A percentile compares a stretch with the other conserved stretches of the same genome.
Conservation (phyloP, 306 rosid genomes). For the Cicer judaicum region DNA sequence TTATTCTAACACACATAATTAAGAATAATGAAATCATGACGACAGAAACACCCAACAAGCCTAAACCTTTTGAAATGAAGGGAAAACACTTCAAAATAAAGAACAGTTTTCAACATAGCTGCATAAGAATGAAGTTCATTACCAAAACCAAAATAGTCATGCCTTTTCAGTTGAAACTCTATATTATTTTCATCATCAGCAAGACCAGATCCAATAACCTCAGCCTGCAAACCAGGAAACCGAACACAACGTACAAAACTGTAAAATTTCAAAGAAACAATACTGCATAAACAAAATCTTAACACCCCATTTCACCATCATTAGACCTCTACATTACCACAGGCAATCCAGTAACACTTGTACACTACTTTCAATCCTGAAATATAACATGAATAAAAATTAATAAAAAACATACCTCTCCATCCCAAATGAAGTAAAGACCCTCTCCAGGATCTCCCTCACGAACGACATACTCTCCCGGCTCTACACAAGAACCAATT, state of each 20-base stretch:
- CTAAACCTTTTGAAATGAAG: slow-evolving; percentile 14
- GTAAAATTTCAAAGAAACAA: background rate
- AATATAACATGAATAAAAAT: background rate
- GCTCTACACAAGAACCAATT: slow-evolving; percentile 52
- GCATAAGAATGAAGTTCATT: slow-evolving; percentile 40
- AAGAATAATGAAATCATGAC: slow-evolving; percentile 21
- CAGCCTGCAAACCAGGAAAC: slow-evolving; percentile 72
- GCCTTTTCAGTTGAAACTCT: slow-evolving; percentile 75
- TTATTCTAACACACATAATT: background rate
- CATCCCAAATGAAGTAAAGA: slow-evolving; percentile 87
- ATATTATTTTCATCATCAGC: slow-evolving; percentile 64
- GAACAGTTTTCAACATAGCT: slow-evolving; percentile 29
- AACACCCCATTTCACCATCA: background rate
- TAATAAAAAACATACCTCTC: slow-evolving; percentile 69
- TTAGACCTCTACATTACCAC: slow-evolving; percentile 11
- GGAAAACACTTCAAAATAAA: slow-evolving; percentile 16
- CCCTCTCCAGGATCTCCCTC: slow-evolving; percentile 82
- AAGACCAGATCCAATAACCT: slow-evolving; percentile 61
- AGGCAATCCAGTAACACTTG: background rate
- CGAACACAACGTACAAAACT: slow-evolving; percentile 32
- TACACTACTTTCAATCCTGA: slow-evolving; percentile 17
- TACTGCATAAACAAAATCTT: slow-evolving; percentile 19
- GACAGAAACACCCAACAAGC: slow-evolving; percentile 25
- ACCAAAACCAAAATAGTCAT: slow-evolving; percentile 89
- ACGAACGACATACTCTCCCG: slow-evolving; percentile 71